phyloP scores from a whole-genome alignment of 1,284 basidiomycete genomes.

The Rhodotorula sp. region DNA sequence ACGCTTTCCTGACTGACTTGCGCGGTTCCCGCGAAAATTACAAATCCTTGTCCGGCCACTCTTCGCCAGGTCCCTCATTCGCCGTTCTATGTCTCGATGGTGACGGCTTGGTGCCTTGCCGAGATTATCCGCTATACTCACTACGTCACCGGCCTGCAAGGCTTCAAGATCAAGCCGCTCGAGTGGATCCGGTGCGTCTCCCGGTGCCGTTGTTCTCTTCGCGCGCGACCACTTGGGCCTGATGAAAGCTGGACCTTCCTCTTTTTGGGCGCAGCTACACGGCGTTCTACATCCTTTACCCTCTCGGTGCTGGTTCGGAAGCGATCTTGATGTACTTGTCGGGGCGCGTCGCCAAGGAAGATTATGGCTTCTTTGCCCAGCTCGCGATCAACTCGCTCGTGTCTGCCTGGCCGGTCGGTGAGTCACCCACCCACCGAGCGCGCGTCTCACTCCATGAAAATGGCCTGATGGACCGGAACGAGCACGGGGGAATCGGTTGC shows the following conservation, averaged over 20 bases:
- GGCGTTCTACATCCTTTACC: conserved; percentile 88
- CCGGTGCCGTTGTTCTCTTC: background rate
- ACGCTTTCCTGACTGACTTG: too few relatives aligned
- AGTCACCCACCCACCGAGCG: background rate
- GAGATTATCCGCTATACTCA: conserved; percentile 90
- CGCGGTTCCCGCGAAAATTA: too few relatives aligned
- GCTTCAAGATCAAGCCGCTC: conserved; percentile 50
- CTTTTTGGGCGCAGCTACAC: conserved; percentile 63
- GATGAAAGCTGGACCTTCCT: too few relatives aligned
- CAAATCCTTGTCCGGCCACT: too few relatives aligned
- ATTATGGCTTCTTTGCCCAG: conserved; percentile 35
- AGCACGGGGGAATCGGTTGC: too few relatives aligned
- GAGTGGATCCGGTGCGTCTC: conserved; percentile 53
- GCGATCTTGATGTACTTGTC: conserved; percentile 69
- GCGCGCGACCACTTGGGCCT: too few relatives aligned
- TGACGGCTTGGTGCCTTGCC: conserved; percentile 87
- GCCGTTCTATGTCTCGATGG: conserved; percentile 85
- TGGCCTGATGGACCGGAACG: too few relatives aligned
- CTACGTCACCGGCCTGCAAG: conserved; percentile 73
- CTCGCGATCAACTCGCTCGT: conserved; percentile 27
- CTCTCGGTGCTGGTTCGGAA: conserved; percentile 85
- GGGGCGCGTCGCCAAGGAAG: conserved; percentile 25
- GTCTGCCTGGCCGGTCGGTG: conserved; percentile 40
- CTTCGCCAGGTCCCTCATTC: conserved; percentile 59
- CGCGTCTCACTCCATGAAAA: too few relatives aligned